Conservation (phyloP, 2,329 filamentous ascomycete species). For the Aspergillus sp. region DNA sequence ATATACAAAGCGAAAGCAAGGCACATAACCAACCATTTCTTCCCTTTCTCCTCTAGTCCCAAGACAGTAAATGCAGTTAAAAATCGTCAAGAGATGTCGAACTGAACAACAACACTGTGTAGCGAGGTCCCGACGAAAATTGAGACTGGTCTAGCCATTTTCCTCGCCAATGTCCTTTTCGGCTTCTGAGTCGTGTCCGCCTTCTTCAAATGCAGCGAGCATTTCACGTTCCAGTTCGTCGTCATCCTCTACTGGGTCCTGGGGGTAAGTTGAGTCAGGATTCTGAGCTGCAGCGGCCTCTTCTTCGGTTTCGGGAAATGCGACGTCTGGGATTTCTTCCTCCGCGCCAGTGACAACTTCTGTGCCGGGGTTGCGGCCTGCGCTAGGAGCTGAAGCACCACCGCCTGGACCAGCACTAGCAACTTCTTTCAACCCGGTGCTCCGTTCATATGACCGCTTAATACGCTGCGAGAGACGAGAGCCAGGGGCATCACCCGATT, state of each 20-base stretch:
- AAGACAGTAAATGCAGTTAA: not conserved
- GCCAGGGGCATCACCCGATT: slow-evolving; percentile 37
- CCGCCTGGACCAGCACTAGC: slow-evolving; percentile 23
- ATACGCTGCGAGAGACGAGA: slow-evolving; percentile 41
- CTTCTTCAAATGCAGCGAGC: slow-evolving; percentile 58
- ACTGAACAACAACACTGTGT: no score
- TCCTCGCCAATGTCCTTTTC: slow-evolving; percentile 36
- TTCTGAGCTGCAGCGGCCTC: slow-evolving; percentile 31
- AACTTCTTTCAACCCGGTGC: slow-evolving; percentile 39
- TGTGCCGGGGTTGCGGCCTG: not conserved
- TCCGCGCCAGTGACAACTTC: not conserved
- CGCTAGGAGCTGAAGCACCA: not conserved
- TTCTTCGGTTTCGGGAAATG: slow-evolving; percentile 4
- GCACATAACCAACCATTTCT: not conserved
- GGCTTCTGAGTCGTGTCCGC: slow-evolving; percentile 33
- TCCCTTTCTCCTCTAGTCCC: not conserved
- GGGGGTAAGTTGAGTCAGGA: slow-evolving; percentile 25
- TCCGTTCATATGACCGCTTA: slow-evolving; percentile 43
- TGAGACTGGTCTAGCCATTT: slow-evolving; percentile 26
- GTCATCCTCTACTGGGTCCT: slow-evolving; percentile 43
- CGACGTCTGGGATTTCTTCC: not conserved
- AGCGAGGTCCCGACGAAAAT: not conserved
- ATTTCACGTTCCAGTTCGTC: slow-evolving; percentile 55
- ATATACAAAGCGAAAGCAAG: not conserved
- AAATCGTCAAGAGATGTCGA: no score